Percentiles rank a stretch among this genome's conserved stretches.
Evolutionary conservation across 192 early-diverging fungal species (phyloP).

Genomic region (Backusella luteola): DNA sequence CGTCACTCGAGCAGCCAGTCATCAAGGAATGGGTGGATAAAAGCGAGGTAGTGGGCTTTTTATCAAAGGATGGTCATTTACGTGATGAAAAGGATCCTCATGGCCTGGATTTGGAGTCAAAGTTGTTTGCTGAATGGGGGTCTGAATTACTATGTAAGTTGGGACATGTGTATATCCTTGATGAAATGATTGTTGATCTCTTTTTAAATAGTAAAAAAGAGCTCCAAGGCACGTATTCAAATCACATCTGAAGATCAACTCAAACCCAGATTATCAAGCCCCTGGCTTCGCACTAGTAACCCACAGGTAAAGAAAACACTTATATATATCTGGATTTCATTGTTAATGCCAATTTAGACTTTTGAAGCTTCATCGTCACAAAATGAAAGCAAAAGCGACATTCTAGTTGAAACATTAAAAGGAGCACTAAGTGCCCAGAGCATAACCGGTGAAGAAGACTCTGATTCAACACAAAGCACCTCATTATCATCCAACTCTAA

Average conservation of each 20-base stretch:
- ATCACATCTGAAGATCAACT: neutral
- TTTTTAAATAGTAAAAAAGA: constrained; percentile 14
- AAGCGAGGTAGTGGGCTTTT: constrained; percentile 16
- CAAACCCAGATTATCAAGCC: constrained; percentile 30
- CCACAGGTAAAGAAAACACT: neutral
- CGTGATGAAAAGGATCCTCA: constrained; percentile 27
- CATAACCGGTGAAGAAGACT: neutral
- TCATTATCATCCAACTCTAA: neutral
- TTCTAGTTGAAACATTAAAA: constrained; percentile 14
- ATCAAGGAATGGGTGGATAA: constrained; percentile 14
- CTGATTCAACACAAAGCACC: constrained; percentile 14
- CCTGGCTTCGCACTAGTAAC: constrained; percentile 15
- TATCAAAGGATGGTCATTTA: constrained; percentile 25
- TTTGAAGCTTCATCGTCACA: neutral
- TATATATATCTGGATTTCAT: neutral
- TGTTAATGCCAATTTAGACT: neutral
- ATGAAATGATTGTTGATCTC: neutral
- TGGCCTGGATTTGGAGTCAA: constrained; percentile 34
- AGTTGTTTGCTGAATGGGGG: constrained; percentile 36
- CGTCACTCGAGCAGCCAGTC: neutral
- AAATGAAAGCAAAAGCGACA: constrained; percentile 3
- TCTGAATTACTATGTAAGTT: constrained; percentile 18
- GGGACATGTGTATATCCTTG: neutral
- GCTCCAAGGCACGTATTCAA: neutral
- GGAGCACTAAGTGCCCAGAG: neutral